Percentiles rank a stretch among this genome's conserved stretches.
Evolutionary conservation across 768 basidiomycete genomes (phyloP).

Genomic region (Trametopsis cervina): DNA sequence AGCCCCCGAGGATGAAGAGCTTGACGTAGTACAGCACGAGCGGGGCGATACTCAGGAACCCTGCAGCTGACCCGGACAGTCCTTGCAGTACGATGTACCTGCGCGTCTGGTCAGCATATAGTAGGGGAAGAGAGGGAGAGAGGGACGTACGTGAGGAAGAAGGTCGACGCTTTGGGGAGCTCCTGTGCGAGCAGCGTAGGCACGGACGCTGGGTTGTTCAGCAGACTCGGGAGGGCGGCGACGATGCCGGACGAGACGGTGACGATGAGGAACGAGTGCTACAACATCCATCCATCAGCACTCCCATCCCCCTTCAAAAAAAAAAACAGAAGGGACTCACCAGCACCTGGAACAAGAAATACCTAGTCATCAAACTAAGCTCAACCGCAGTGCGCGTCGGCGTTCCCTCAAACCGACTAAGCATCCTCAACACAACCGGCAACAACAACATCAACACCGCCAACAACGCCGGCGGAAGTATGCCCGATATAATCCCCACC

Average conservation of each 20-base stretch:
- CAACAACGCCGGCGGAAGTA: constrained; percentile 76
- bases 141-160: constrained; percentile 73
- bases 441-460: constrained; percentile 89
- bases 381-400: constrained; percentile 78
- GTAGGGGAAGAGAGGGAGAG: too few species aligned
- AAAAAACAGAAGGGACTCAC: constrained; percentile 35
- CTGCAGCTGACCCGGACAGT: constrained; percentile 68
- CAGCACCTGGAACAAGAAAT: constrained; percentile 83
- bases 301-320: not conserved
- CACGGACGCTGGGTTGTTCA: constrained; percentile 57
- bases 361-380: constrained; percentile 68
- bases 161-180: constrained; percentile 75
- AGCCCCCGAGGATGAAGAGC: constrained; percentile 77
- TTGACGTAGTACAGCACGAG: constrained; percentile 87
- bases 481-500: constrained; percentile 78
- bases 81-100: constrained; percentile 78
- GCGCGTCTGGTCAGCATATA: constrained; percentile 1
- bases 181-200: constrained; percentile 66
- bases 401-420: constrained; percentile 84
- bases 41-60: constrained; percentile 71
- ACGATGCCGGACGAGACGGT: constrained; percentile 77
- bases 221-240: constrained; percentile 50
- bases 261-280: constrained; percentile 83
- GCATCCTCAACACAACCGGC: constrained; percentile 68
- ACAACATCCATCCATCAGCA: constrained; percentile 17